Base-by-base conservation (phyloP, 495 filamentous ascomycete species). In the Pseudoneurospora amorphoporcata region DNA sequence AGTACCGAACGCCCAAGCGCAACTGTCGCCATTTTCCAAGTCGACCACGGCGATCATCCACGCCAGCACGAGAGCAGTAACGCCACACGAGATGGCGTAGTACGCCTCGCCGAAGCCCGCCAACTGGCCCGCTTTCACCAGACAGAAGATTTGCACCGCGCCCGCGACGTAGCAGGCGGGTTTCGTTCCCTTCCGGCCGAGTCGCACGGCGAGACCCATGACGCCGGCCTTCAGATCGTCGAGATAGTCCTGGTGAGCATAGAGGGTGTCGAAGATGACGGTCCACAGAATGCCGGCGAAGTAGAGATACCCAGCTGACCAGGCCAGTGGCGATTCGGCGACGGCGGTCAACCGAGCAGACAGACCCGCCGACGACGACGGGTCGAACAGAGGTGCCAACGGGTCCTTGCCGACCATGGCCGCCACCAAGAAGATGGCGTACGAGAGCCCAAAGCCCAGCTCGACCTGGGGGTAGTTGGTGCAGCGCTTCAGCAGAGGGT, bases 201-300 rank as follows among this genome's bases (percentile, higher is more conserved):
- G 65, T 32, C 65, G 65, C 65, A 68, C 65, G 65, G 65, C 65
- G 76, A 83, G 77, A 32, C 73, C 72, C 70, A 74, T 79, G 43
- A 82, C 72, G 12, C 79, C 79, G 4, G 73, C 77, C 71, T 79
- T 73, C 7, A 76, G 10, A 42, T 82, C 79, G 23, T 77, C 78
- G 2, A 29, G 68, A n/a, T 76, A 68, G 69, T 80, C 80, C 68
- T 78, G 79, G 68, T 76, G 76, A 1, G 80, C 79, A 69, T 79
- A 81, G 40, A 82, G 71, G 12, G 77, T 79, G 70, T 82, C 80
- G 65, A 75, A 79, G 19, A 79, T 76, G 14, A 80, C 71, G 32
- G 75, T 77, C 77, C 75, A 80, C 32, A 80, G n/a, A 8, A 74
- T 72, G 23, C 42, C 68, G 6, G 76, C 71, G 39, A 39, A 39